A percentile compares a stretch with the other conserved stretches of the same genome.
These are phyloP conservation scores for Suhomyces maxii DNA, from an alignment of 1,139 yeast species.

Conservation along the genomic window DNA sequence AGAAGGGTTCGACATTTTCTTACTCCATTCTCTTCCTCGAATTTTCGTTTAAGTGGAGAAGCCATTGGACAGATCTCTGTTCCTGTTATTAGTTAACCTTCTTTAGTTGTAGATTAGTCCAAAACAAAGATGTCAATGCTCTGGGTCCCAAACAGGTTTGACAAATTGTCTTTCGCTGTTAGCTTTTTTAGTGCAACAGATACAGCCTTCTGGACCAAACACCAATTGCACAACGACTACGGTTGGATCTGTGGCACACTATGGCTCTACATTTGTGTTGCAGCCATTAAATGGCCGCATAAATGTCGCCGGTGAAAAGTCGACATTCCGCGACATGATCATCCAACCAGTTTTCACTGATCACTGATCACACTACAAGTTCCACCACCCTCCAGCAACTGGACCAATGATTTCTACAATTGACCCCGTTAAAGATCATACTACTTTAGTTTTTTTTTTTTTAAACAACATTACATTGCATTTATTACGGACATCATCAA, in stretches of 20 bases:
- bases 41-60: neutral
- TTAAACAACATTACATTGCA: constrained; percentile 6
- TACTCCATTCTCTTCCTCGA: neutral
- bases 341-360: too few species aligned
- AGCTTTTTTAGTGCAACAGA: too few species aligned
- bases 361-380: too few species aligned
- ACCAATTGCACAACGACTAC: too few species aligned
- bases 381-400: too few species aligned
- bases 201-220: too few species aligned
- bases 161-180: too few species aligned
- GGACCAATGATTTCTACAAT: neutral
- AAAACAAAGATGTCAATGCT: too few species aligned
- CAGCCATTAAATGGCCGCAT: constrained; percentile 4
- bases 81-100: neutral
- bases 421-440: neutral
- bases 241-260: neutral
- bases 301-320: neutral
- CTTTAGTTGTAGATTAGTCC: too few species aligned
- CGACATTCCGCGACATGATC: neutral
- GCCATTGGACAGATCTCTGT: neutral
- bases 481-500: constrained; percentile 12
- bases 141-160: too few species aligned
- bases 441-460: neutral
- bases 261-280: constrained; percentile 5
- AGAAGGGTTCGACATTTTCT: neutral